phyloP scores from a whole-genome alignment of 331 rosid genomes.

The Ulmus americana region DNA sequence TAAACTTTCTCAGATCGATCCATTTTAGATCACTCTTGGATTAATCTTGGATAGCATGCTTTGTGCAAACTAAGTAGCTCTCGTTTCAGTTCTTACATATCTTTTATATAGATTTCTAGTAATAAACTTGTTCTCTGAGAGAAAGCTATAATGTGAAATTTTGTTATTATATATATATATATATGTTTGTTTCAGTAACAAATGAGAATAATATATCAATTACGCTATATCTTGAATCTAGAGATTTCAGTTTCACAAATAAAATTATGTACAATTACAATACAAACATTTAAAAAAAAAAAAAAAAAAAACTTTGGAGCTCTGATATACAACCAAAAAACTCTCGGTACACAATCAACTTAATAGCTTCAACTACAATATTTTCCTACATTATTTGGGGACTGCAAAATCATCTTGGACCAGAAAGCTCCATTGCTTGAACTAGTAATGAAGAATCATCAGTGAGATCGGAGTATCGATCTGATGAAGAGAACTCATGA shows the following conservation, averaged over 20 bases:
- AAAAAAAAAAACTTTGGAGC: conserved; percentile 29
- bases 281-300: conserved; percentile 22
- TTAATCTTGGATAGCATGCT: too few relatives aligned
- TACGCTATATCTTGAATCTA: conserved; percentile 32
- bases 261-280: conserved; percentile 54
- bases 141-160: too few relatives aligned
- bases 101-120: too few relatives aligned
- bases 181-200: not conserved
- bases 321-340: conserved; percentile 29
- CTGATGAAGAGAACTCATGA: conserved; percentile 68
- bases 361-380: conserved; percentile 36
- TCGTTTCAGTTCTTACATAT: too few relatives aligned
- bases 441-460: conserved; percentile 85
- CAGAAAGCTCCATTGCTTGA: conserved; percentile 98
- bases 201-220: conserved; percentile 13
- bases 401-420: conserved; percentile 61
- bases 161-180: too few relatives aligned
- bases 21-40: too few relatives aligned
- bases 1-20: too few relatives aligned
- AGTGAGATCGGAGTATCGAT: conserved; percentile 84
- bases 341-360: conserved; percentile 21
- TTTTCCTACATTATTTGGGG: conserved; percentile 19
- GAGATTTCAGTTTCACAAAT: conserved; percentile 28
- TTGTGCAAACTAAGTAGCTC: too few relatives aligned
- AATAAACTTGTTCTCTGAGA: too few relatives aligned